These are phyloP conservation scores for Podaxis pistillaris DNA, from an alignment of 768 basidiomycete species.

Conservation along the genomic window DNA sequence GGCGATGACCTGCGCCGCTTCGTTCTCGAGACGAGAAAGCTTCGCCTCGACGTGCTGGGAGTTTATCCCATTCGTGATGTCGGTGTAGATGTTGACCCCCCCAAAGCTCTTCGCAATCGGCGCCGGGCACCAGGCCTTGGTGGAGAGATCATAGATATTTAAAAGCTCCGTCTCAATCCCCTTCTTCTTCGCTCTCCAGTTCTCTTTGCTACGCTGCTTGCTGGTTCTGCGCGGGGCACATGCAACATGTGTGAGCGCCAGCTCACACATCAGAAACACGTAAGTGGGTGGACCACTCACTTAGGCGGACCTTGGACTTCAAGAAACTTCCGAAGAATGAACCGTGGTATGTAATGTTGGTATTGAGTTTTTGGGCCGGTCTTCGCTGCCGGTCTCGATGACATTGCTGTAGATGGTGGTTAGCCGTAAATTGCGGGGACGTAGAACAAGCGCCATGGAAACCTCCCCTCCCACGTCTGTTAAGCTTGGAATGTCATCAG, in stretches of 20 bases:
- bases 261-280: not conserved
- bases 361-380: constrained; percentile 12
- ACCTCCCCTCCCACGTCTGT: not conserved
- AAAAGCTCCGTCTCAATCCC: constrained; percentile 18
- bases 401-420: not conserved
- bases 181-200: constrained; percentile 14
- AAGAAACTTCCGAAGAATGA: constrained; percentile 22
- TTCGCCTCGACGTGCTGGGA: constrained; percentile 26
- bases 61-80: constrained; percentile 19
- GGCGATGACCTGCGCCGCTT: constrained; percentile 18
- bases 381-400: not conserved
- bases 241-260: not conserved
- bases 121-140: constrained; percentile 13
- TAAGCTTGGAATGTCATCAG: not conserved
- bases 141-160: constrained; percentile 18
- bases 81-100: constrained; percentile 22
- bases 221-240: constrained; percentile 8
- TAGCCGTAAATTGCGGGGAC: not conserved
- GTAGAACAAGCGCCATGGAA: not conserved
- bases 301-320: constrained; percentile 9
- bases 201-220: constrained; percentile 17
- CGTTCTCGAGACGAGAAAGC: constrained; percentile 25
- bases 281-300: not conserved
- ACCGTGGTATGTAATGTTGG: constrained; percentile 22
- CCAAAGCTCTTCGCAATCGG: constrained; percentile 20